Evolutionary conservation across 768 basidiomycete species (phyloP).

Genomic region (button mushroom (Agaricus bisporus)): DNA sequence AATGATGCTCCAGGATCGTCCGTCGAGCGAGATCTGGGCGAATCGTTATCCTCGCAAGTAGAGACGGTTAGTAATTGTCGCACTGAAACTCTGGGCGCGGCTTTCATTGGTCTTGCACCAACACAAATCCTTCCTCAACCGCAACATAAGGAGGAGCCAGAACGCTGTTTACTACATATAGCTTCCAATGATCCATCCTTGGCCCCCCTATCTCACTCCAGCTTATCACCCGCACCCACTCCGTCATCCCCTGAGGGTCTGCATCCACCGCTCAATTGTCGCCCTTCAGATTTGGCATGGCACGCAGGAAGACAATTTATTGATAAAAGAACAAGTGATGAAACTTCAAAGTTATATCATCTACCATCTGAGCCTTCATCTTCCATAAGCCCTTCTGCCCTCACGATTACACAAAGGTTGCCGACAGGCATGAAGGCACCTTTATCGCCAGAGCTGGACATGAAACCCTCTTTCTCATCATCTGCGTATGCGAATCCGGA

Average conservation of each 20-base stretch:
- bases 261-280: neutral
- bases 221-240: conserved; percentile 3
- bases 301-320: neutral
- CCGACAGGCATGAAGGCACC: neutral
- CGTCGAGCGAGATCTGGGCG: neutral
- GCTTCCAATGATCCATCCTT: neutral
- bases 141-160: neutral
- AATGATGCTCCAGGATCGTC: neutral
- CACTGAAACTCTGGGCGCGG: too few relatives aligned
- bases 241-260: neutral
- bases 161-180: neutral
- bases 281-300: neutral
- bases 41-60: neutral
- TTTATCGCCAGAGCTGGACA: neutral
- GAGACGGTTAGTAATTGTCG: too few relatives aligned
- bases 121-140: neutral
- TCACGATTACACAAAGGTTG: neutral
- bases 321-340: neutral
- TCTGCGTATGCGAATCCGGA: neutral
- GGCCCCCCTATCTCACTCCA: conserved; percentile 1
- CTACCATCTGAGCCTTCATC: neutral
- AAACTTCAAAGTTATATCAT: neutral
- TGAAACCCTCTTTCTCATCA: neutral
- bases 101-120: too few relatives aligned
- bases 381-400: neutral